Conservation (phyloP, 2,329 filamentous ascomycete species). For the Stylonectria norvegica region DNA sequence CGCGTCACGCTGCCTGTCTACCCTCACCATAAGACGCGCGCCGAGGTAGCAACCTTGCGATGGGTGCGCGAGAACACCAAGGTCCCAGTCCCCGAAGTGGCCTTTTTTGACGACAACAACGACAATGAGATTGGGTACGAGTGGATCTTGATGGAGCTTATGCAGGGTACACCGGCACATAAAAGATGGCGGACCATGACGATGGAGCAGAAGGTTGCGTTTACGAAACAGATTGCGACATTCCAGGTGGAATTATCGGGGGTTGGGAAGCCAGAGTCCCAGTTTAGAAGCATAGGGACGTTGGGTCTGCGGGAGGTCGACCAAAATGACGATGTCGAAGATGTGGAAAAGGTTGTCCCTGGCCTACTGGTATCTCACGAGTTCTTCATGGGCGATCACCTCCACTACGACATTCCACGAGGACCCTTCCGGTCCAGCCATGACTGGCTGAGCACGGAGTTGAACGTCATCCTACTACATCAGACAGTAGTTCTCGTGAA, state of each 20-base stretch:
- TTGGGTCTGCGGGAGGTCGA: conserved; percentile 7
- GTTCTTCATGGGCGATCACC: conserved; percentile 34
- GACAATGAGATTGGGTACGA: conserved; percentile 36
- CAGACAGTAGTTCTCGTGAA: too few relatives aligned
- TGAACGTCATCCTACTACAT: conserved; percentile 31
- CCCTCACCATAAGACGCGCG: conserved; percentile 34
- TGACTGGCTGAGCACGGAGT: conserved; percentile 35
- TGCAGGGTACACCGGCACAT: conserved; percentile 25
- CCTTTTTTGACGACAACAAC: conserved; percentile 29
- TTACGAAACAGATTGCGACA: conserved; percentile 3
- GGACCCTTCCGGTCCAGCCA: conserved; percentile 37
- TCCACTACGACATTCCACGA: conserved; percentile 31
- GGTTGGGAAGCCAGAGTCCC: not conserved
- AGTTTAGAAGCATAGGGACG: conserved; percentile 17
- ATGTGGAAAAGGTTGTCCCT: too few relatives aligned
- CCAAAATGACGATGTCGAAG: too few relatives aligned
- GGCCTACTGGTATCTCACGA: conserved; percentile 30
- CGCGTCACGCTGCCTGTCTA: conserved; percentile 37
- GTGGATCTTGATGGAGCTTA: conserved; percentile 39
- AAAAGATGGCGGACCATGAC: conserved; percentile 28
- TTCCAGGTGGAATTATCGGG: conserved; percentile 6
- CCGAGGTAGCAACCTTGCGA: conserved; percentile 39
- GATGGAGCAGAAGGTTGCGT: conserved; percentile 29
- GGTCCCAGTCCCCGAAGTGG: conserved; percentile 33
- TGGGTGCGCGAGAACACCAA: conserved; percentile 29